phyloP scores from a whole-genome alignment of 208 protist genomes.

The Wallacemonas rigidus region DNA sequence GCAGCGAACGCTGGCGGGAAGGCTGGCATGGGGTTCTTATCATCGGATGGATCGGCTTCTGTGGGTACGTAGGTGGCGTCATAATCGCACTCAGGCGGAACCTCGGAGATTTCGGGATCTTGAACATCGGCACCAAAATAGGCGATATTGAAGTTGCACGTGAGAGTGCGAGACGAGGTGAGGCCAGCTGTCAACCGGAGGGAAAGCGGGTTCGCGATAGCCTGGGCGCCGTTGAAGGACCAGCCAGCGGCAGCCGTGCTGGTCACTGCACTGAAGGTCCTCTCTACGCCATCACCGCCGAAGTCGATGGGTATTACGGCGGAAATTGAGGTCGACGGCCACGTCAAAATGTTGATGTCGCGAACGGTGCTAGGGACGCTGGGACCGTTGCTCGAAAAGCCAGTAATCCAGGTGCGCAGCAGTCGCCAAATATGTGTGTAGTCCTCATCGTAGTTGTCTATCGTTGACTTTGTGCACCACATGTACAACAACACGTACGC shows the following conservation, averaged over 20 bases:
- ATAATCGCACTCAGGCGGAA: neutral
- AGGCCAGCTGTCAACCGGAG: constrained; percentile 13
- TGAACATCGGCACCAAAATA: constrained; percentile 23
- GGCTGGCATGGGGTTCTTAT: constrained; percentile 26
- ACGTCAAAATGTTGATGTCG: constrained; percentile 16
- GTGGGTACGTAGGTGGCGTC: neutral
- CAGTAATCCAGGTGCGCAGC: neutral
- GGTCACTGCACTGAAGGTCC: constrained; percentile 3
- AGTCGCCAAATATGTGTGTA: constrained; percentile 7
- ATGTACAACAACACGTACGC: constrained; percentile 9
- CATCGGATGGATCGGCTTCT: constrained; percentile 14
- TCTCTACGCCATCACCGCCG: constrained; percentile 19
- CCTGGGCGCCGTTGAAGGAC: constrained; percentile 21
- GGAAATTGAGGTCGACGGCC: neutral
- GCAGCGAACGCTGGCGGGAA: constrained; percentile 39
- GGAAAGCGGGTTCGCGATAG: constrained; percentile 15
- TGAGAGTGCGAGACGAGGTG: constrained; percentile 1
- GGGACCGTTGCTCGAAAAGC: neutral
- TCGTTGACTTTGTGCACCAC: constrained; percentile 4
- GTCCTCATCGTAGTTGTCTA: neutral
- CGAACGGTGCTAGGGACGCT: constrained; percentile 3
- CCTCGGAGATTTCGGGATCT: neutral
- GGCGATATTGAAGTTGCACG: constrained; percentile 32
- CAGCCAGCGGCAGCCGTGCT: constrained; percentile 3
- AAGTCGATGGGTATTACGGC: constrained; percentile 19